Conservation (phyloP, 176 grass and related monocot species). For the Pontederia crassipes region DNA sequence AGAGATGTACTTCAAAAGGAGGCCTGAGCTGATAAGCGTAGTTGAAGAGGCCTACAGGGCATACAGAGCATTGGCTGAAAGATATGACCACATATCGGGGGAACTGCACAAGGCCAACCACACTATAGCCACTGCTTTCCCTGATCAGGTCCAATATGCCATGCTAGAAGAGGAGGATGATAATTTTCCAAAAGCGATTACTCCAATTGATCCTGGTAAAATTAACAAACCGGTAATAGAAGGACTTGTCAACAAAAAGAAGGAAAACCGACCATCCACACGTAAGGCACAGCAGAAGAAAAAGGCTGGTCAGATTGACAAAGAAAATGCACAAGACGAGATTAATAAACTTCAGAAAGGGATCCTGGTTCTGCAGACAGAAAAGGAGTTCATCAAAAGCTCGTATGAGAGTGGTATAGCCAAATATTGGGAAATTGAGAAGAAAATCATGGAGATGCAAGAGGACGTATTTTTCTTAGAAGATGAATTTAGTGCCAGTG, state of each 20-base stretch:
- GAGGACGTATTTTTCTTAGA: conserved; percentile 35
- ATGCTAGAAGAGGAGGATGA: conserved; percentile 61
- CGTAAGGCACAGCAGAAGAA: neutral
- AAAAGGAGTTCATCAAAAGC: conserved; percentile 71
- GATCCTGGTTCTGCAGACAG: conserved; percentile 58
- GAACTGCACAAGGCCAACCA: conserved; percentile 79
- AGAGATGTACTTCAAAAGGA: conserved; percentile 70
- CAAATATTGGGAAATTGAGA: conserved; percentile 74
- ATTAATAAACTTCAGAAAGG: conserved; percentile 51
- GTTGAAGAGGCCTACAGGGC: conserved; percentile 59
- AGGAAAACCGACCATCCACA: conserved; percentile 12
- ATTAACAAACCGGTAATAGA: conserved; percentile 57
- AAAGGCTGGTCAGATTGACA: conserved; percentile 15
- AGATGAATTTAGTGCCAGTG: conserved; percentile 51
- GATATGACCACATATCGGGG: conserved; percentile 69
- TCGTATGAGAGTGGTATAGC: conserved; percentile 56
- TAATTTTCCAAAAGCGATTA: conserved; percentile 57
- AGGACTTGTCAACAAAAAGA: conserved; percentile 50
- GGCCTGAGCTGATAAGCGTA: conserved; percentile 58
- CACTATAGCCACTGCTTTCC: conserved; percentile 56
- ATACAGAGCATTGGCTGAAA: conserved; percentile 45
- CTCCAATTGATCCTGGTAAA: conserved; percentile 46
- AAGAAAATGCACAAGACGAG: conserved; percentile 45
- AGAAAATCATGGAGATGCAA: conserved; percentile 56
- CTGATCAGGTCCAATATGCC: conserved; percentile 66